Base-by-base conservation (phyloP, 2,329 filamentous ascomycete genomes). In the Microsporum audouinii region DNA sequence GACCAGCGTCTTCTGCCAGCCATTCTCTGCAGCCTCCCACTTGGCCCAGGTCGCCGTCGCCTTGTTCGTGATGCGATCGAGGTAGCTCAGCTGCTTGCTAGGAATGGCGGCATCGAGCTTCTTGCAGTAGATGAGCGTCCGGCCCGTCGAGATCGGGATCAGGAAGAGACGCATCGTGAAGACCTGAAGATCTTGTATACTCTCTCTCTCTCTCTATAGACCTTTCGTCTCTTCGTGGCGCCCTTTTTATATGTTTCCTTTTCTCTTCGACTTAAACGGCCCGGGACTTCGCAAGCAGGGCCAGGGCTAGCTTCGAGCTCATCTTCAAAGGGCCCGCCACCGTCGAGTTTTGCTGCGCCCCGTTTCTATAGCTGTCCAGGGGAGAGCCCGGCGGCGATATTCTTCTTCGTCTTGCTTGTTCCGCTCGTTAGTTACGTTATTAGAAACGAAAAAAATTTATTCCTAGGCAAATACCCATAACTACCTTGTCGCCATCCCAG, bases 61-160 rank as follows among this genome's bases (percentile, higher is more conserved):
- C 70, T 86, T 88, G 67, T 78, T 77, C 57, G 87, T 87, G 66
- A 85, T 75, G 71, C 84, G 85, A 73, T 96, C 91, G 63, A 87
- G 71, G 67, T 83, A 76, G n/a, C 79, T 79, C 23, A 80, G 80
- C 70, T 79, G 75, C 60, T 81, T 76, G 43, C 80, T 76, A 6
- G 80, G 73, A 41, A 80, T 75, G 56, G 83, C 78, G 59, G 79
- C 75, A 69, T 84, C 80, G 65, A 88, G 77, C 65, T 87, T 87
- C 71, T 96, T 88, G 75, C 89, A 95, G 79, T 96, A 97, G 69
- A 99, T 85, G 64, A 99, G 84, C 58, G 90, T 91, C 70, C 91
- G 88, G 71, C 88, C 85, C 66, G 91, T 95, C 63, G 92, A 95
- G 69, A 99, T 87, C 64, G 94, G 94, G 61, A 99, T 83, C 65